These are phyloP conservation scores for Hygrophila difformis DNA, from an alignment of 257 asterid species.

Conservation along the genomic window DNA sequence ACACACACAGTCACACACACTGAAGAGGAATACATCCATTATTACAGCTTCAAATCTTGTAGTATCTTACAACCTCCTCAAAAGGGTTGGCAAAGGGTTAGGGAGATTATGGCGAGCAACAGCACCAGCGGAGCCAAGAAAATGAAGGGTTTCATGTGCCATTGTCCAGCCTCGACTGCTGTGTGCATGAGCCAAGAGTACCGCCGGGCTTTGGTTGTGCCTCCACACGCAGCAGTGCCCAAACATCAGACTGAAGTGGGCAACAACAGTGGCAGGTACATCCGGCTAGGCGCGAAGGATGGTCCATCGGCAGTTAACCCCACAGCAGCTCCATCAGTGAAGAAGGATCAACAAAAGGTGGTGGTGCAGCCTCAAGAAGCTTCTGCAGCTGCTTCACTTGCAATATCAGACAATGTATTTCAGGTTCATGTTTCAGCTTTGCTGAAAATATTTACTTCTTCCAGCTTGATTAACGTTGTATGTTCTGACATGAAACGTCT, in stretches of 20 bases:
- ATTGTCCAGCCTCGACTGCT: conserved; percentile 38
- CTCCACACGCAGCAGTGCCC: conserved; percentile 4
- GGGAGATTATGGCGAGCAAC: conserved; percentile 22
- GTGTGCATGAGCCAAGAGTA: conserved; percentile 49
- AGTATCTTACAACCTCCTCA: conserved; percentile 10
- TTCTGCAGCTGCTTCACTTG: conserved; percentile 14
- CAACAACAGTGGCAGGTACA: conserved; percentile 18
- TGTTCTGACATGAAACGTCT: too few species aligned
- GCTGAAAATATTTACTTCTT: too few species aligned
- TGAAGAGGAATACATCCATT: background rate
- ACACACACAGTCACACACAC: background rate
- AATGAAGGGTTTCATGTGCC: conserved; percentile 69
- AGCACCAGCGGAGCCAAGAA: conserved; percentile 28
- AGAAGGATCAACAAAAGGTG: conserved; percentile 10
- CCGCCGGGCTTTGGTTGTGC: conserved; percentile 32
- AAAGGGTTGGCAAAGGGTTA: background rate
- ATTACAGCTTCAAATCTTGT: background rate
- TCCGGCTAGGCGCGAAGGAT: conserved; percentile 22
- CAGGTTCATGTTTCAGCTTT: conserved; percentile 26
- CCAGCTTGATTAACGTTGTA: too few species aligned
- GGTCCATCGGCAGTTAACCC: conserved; percentile 6
- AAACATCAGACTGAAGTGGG: conserved; percentile 17
- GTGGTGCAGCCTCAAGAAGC: conserved; percentile 11
- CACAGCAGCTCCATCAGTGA: conserved; percentile 23
- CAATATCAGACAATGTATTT: conserved; percentile 25